Evolutionary conservation across 1,139 yeast genomes (phyloP).

Genomic region (Debaryomyces psychrophilus): DNA sequence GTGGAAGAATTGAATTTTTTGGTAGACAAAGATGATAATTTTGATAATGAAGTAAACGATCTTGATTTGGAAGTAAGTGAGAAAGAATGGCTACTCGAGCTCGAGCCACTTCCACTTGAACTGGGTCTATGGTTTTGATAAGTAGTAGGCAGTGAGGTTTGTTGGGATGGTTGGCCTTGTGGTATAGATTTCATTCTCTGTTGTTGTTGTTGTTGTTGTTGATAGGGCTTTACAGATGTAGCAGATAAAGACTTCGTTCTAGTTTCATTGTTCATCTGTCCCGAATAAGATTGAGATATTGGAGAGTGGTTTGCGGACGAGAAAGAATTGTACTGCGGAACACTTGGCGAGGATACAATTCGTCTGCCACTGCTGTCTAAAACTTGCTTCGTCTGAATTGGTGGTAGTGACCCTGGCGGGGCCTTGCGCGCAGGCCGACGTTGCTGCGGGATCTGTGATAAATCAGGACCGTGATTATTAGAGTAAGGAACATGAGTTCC

Average conservation of each 20-base stretch:
- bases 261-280: constrained; percentile 17
- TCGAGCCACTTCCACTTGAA: constrained; percentile 27
- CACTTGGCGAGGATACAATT: constrained; percentile 30
- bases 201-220: constrained; percentile 17
- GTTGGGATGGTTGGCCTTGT: constrained; percentile 12
- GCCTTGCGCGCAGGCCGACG: constrained; percentile 15
- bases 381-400: constrained; percentile 22
- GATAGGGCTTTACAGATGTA: constrained; percentile 21
- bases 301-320: constrained; percentile 15
- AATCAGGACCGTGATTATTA: background rate
- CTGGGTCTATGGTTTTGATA: constrained; percentile 17
- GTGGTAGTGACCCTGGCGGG: constrained; percentile 20
- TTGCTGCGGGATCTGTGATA: constrained; percentile 13
- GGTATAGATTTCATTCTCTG: constrained; percentile 16
- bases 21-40: constrained; percentile 46
- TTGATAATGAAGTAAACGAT: constrained; percentile 47
- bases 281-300: constrained; percentile 14
- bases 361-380: constrained; percentile 21
- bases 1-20: constrained; percentile 44
- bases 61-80: constrained; percentile 47
- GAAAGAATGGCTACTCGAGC: constrained; percentile 36
- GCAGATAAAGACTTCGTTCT: constrained; percentile 31
- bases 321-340: constrained; percentile 17
- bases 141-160: constrained; percentile 13
- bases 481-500: constrained; percentile 9